Conservation (phyloP, 768 basidiomycete species). For the Suillus sp. region DNA sequence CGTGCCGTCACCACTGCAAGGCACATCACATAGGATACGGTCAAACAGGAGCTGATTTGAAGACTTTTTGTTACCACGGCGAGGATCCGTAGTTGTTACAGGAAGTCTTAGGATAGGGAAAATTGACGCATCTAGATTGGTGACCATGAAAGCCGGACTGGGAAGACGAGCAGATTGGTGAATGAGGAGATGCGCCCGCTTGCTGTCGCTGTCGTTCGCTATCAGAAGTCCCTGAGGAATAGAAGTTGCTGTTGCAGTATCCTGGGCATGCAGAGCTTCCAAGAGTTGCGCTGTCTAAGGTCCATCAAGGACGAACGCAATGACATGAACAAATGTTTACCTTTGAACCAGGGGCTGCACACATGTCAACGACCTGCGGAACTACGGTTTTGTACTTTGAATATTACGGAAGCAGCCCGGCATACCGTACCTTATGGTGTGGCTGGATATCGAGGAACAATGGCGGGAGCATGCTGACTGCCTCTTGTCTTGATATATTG, state of each 20-base stretch:
- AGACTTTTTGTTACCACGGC: constrained; percentile 39
- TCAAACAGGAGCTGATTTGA: constrained; percentile 76
- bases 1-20: constrained; percentile 97
- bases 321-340: constrained; percentile 38
- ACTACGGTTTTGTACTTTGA: constrained; percentile 10
- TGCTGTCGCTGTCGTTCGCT: constrained; percentile 94
- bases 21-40: constrained; percentile 94
- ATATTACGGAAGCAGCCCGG: constrained; percentile 1
- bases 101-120: constrained; percentile 67
- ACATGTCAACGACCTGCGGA: constrained; percentile 88
- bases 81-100: constrained; percentile 20
- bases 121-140: constrained; percentile 92
- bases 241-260: constrained; percentile 60
- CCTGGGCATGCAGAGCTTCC: constrained; percentile 88
- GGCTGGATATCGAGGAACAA: constrained; percentile 93
- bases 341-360: constrained; percentile 98
- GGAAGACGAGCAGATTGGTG: constrained; percentile 96
- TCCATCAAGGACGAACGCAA: constrained; percentile 3
- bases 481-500: constrained; percentile 94
- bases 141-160: constrained; percentile 90
- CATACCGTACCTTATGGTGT: constrained; percentile 67
- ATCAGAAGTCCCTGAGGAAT: constrained; percentile 85
- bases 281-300: constrained; percentile 89
- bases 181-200: constrained; percentile 93
- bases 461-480: constrained; percentile 99